Evolutionary conservation across 2,329 filamentous ascomycete genomes (phyloP), one percentile per base, ranked within the genome.

Genomic region (Xylariaceae sp.): DNA sequence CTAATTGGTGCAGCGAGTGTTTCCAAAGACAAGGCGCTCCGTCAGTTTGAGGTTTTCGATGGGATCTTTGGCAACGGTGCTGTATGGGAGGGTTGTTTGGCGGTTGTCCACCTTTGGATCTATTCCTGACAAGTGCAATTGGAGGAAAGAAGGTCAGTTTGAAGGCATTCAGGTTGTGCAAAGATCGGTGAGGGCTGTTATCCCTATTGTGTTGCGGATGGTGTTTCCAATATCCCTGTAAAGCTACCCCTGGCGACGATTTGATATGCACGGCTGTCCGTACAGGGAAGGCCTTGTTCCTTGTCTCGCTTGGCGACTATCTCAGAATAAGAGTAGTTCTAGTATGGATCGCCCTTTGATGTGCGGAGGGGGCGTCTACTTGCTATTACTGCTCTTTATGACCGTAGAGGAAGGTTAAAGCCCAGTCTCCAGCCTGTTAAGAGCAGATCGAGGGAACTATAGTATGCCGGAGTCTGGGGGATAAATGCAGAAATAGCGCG

Each of bases 191-290:
- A 66, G 58, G 60, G 63, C 63, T 53, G 56, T 60, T 65, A 43
- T 58, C 49, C 33, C 58, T 66, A 59, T 66, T 66, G 60, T 72
- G 72, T 72, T 71, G 71, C 73, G 70, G 68, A 64, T 70, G 65
- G 67, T 70, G 73, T 75, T 69, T 75, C 70, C 68, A 70, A 62
- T 44, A 61, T 55, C 63, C 66, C 66, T 65, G 64, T 47, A 49
- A n/a, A 24, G 35, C 46, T 49, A 47, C 46, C 53, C 64, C 57
- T 63, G 52, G 61, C 44, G 55, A 40, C 53, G 52, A 55, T 55
- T 64, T 66, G 54, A 55, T 58, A 65, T 67, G 63, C 64, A 63
- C 61, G 58, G 57, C 46, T 55, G 54, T 55, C 43, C 47, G 21
- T 49, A 57, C 55, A 58, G 55, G 63, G 55, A 56, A 48, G 15